phyloP scores from a whole-genome alignment of 2,329 filamentous ascomycete genomes.

The Coleophoma cylindrospora region DNA sequence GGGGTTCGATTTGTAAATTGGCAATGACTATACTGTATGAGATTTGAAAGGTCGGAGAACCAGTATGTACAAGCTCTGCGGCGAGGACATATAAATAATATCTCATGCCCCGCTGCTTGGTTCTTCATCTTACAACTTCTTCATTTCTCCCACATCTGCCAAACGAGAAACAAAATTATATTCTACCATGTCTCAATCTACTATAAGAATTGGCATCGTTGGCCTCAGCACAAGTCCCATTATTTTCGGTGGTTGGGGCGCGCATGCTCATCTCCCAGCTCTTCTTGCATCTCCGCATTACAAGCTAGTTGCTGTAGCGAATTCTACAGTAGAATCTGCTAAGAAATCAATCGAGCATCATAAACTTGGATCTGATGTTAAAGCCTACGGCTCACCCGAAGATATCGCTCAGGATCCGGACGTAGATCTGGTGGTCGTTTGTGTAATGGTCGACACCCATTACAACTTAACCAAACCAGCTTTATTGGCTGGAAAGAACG shows the following conservation, averaged over 20 bases:
- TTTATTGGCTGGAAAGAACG: slow-evolving; percentile 36
- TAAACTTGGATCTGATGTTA: slow-evolving; percentile 29
- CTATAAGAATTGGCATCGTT: slow-evolving; percentile 1
- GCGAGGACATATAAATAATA: too few relatives aligned
- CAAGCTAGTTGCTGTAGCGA: slow-evolving; percentile 39
- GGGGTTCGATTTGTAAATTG: too few relatives aligned
- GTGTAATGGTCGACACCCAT: slow-evolving; percentile 37
- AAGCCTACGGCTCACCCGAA: slow-evolving; percentile 35
- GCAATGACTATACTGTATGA: too few relatives aligned
- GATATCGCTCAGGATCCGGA: slow-evolving; percentile 37
- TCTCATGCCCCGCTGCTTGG: too few relatives aligned
- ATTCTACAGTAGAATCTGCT: slow-evolving; percentile 36
- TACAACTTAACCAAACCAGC: slow-evolving; percentile 33
- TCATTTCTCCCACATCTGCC: too few relatives aligned
- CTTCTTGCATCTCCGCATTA: slow-evolving; percentile 23
- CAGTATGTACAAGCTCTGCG: too few relatives aligned
- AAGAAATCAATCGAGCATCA: slow-evolving; percentile 32
- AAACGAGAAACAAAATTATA: too few relatives aligned
- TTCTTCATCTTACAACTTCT: too few relatives aligned
- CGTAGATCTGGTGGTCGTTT: slow-evolving; percentile 40
- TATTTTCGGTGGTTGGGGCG: slow-evolving; percentile 48
- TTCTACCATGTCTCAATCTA: slow-evolving; percentile 10
- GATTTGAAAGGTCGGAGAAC: too few relatives aligned
- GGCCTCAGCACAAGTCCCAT: slow-evolving; percentile 30
- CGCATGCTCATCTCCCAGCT: slow-evolving; percentile 45